Conservation (phyloP, 2,329 filamentous ascomycete species). For the Aureobasidium namibiae region DNA sequence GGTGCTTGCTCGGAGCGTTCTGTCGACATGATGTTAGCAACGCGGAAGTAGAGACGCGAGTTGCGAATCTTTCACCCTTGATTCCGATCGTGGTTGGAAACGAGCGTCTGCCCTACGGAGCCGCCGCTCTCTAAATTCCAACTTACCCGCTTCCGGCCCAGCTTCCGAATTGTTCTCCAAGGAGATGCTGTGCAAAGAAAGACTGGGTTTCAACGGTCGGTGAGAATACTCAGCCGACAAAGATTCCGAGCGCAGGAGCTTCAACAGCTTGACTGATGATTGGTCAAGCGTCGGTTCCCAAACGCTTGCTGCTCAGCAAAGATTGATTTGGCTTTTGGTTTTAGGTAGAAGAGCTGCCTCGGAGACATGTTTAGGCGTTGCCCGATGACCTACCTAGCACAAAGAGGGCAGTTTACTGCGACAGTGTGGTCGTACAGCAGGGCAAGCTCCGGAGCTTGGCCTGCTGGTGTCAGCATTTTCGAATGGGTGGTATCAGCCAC, state of each 20-base stretch:
- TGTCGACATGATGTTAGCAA: background rate
- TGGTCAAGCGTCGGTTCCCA: background rate
- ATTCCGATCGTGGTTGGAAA: background rate
- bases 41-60: background rate
- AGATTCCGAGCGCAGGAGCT: background rate
- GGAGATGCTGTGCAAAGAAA: background rate
- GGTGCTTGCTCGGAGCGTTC: constrained; percentile 2
- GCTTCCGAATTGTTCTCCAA: background rate
- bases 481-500: background rate
- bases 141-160: background rate
- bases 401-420: background rate
- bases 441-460: background rate
- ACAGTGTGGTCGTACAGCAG: background rate
- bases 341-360: background rate
- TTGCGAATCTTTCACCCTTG: background rate
- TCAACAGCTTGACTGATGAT: background rate
- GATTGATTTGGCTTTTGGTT: background rate
- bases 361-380: background rate
- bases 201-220: background rate
- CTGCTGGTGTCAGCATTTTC: background rate
- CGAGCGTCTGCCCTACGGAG: background rate
- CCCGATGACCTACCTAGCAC: background rate
- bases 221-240: background rate
- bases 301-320: background rate
- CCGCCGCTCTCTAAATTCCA: background rate